A percentile compares a stretch with the other conserved stretches of the same genome.
Evolutionary conservation across 306 rosid genomes (phyloP).

Genomic region (Fragaria vesca): DNA sequence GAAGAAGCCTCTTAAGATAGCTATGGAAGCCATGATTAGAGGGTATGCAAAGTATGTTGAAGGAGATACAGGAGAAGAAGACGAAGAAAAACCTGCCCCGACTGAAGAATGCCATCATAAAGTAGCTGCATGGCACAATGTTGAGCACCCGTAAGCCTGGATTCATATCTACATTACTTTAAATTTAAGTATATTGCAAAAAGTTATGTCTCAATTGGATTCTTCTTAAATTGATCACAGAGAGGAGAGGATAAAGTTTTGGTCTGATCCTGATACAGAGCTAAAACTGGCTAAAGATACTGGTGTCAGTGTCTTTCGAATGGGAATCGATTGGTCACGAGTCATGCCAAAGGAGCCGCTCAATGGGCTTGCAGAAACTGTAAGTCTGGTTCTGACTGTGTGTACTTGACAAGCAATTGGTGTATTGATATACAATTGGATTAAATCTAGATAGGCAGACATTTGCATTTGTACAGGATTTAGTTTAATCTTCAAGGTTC

Average conservation of each 20-base stretch:
- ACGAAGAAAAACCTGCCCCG: conserved; percentile 27
- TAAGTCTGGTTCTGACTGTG: conserved; percentile 42
- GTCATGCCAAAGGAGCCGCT: conserved; percentile 83
- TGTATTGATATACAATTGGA: conserved; percentile 5
- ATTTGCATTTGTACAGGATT: neutral
- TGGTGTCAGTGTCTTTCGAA: conserved; percentile 76
- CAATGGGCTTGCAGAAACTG: conserved; percentile 57
- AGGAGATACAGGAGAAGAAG: conserved; percentile 36
- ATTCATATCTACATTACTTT: neutral
- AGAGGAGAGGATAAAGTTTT: conserved; percentile 93
- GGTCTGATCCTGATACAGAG: conserved; percentile 98
- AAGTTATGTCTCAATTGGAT: conserved; percentile 5
- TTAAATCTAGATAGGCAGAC: neutral
- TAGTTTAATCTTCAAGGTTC: neutral
- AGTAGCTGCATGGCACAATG: conserved; percentile 97
- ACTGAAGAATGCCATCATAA: conserved; percentile 49
- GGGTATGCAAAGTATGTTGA: conserved; percentile 61
- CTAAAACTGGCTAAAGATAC: conserved; percentile 81
- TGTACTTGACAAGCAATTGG: conserved; percentile 18
- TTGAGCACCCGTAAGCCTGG: conserved; percentile 72
- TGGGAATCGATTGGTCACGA: conserved; percentile 98
- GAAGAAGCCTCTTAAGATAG: conserved; percentile 72
- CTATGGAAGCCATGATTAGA: conserved; percentile 94
- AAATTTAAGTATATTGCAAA: conserved; percentile 11
- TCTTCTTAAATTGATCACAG: conserved; percentile 55